Conservation (phyloP, 2,329 filamentous ascomycete species). For the Periglandula ipomoeae region DNA sequence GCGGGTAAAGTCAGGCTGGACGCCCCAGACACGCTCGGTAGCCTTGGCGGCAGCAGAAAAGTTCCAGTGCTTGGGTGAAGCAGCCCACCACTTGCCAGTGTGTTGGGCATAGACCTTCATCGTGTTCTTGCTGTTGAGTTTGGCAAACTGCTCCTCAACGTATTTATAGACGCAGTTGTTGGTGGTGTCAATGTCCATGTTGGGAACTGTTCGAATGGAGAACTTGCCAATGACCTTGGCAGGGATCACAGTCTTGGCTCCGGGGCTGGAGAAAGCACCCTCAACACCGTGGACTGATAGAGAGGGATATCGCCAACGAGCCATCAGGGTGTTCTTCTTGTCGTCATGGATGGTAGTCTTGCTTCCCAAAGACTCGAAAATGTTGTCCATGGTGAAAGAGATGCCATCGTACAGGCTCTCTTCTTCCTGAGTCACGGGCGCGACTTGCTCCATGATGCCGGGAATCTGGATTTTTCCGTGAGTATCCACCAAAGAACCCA, state of each 20-base stretch:
- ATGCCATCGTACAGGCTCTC: conserved; percentile 81
- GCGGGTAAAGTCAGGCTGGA: conserved; percentile 88
- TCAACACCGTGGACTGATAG: conserved; percentile 92
- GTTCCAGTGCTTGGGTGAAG: conserved; percentile 98
- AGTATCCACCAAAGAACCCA: conserved; percentile 78
- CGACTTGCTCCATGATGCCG: conserved; percentile 91
- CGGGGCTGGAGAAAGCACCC: conserved; percentile 85
- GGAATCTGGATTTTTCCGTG: conserved; percentile 89
- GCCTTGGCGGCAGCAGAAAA: conserved; percentile 91
- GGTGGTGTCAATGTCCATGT: conserved; percentile 91
- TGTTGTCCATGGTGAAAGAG: conserved; percentile 90
- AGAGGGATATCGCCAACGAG: conserved; percentile 89
- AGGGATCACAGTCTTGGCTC: conserved; percentile 96
- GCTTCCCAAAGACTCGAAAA: conserved; percentile 86
- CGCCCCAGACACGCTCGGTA: conserved; percentile 89
- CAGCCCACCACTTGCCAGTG: conserved; percentile 97
- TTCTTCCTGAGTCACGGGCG: conserved; percentile 78
- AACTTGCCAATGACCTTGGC: conserved; percentile 98
- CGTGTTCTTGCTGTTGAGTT: conserved; percentile 86
- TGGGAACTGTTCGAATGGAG: conserved; percentile 90
- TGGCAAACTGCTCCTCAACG: conserved; percentile 75
- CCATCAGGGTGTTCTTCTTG: conserved; percentile 91
- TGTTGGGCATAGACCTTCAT: conserved; percentile 76
- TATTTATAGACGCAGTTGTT: conserved; percentile 78
- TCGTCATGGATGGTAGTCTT: conserved; percentile 78